Evolutionary conservation across 2,329 filamentous ascomycete species (phyloP).

Genomic region (Aspergillus piperis): DNA sequence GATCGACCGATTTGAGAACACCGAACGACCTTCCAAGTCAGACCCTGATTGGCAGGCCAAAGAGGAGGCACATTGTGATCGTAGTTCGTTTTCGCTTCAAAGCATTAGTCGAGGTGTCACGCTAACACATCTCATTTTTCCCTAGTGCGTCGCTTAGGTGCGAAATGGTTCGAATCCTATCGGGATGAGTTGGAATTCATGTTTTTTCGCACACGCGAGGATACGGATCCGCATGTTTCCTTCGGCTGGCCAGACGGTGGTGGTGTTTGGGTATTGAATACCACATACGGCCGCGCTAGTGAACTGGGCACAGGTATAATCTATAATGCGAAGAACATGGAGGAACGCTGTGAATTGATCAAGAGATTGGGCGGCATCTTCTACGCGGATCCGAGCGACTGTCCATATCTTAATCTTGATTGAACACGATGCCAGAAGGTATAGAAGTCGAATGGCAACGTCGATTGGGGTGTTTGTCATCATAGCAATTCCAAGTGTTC

Average conservation of each 20-base stretch:
- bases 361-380: slow-evolving; percentile 15
- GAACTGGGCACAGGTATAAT: slow-evolving; percentile 4
- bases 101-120: neutral
- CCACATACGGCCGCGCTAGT: slow-evolving; percentile 2
- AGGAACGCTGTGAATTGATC: slow-evolving; percentile 17
- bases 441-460: too few species aligned
- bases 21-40: neutral
- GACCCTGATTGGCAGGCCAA: slow-evolving; percentile 9
- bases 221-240: neutral
- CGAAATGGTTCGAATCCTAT: slow-evolving; percentile 8
- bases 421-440: too few species aligned
- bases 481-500: too few species aligned
- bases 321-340: slow-evolving; percentile 13
- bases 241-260: slow-evolving; percentile 15
- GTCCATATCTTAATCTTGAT: slow-evolving; percentile 15
- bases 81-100: slow-evolving; percentile 6
- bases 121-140: neutral
- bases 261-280: slow-evolving; percentile 16
- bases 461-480: too few species aligned
- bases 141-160: slow-evolving; percentile 15
- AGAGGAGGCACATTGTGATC: slow-evolving; percentile 17
- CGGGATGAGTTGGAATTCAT: neutral
- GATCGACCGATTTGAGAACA: slow-evolving; percentile 11
- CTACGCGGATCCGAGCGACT: slow-evolving; percentile 15
- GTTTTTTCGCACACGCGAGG: neutral